Percentiles rank a stretch among this genome's conserved stretches.
These are phyloP conservation scores for Myrmaecium sp. DNA, from an alignment of 2,329 filamentous ascomycete species.

Conservation along the genomic window DNA sequence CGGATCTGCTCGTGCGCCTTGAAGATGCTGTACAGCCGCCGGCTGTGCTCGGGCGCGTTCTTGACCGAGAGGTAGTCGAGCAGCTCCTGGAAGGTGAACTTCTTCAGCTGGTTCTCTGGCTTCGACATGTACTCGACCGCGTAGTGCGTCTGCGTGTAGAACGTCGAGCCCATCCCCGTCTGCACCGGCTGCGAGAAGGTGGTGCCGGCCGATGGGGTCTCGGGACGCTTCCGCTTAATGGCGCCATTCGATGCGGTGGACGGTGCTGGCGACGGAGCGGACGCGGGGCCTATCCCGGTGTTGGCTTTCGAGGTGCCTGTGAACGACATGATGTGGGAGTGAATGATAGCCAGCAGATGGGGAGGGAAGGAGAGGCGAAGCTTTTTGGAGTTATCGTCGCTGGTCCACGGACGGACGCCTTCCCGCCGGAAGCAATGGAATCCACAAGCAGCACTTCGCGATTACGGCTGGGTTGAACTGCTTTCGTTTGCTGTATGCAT, in stretches of 20 bases:
- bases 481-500: no score
- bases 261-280: constrained; percentile 45
- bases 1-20: constrained; percentile 46
- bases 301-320: no score
- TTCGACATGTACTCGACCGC: constrained; percentile 62
- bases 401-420: no score
- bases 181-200: constrained; percentile 64
- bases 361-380: no score
- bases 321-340: no score
- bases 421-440: no score
- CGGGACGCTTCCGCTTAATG: constrained; percentile 43
- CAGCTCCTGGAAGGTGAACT: constrained; percentile 56
- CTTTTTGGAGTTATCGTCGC: no score
- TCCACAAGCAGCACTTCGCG: no score
- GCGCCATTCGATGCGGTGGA: constrained; percentile 19
- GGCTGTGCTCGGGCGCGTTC: constrained; percentile 34
- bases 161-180: constrained; percentile 59
- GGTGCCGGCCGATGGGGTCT: constrained; percentile 32
- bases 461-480: no score
- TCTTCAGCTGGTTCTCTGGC: constrained; percentile 2
- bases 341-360: no score
- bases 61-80: constrained; percentile 59
- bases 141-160: constrained; percentile 77
- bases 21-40: constrained; percentile 52
- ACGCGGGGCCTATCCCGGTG: no score